Base-by-base conservation (phyloP, 1,139 yeast species). In the Yamadazyma sp. region DNA sequence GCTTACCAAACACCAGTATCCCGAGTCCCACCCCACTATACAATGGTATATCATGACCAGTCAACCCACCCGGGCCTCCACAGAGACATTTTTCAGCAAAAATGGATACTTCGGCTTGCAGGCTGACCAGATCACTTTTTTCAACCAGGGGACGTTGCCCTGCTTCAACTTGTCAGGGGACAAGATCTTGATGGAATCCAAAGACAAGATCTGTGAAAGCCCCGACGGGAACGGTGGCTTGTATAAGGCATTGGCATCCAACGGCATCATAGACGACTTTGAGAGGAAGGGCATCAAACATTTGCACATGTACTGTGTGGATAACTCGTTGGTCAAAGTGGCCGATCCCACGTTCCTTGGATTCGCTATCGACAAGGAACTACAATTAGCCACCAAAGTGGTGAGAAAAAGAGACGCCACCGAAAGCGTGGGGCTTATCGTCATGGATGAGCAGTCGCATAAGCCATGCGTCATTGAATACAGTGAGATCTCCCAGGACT, bases 211-310 rank as follows among this genome's bases (percentile, higher is more conserved):
- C 34, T 83, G 91, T 27, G 87, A 87, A 53, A 87, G 97, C 10
- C 98, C 99, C 2, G 98, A 94, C 61, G 99, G 99, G 2, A 94
- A 94, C 59, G 99, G 99, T 42, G 99, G 99, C 1, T 71, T 94
- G 42, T 94, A 94, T 68, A 83, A 81, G 56, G 98, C 97, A 2
- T 73, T 94, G 32, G 66, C 69, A 50, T 75, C 76, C 30, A 78
- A 83, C 48, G 78, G 80, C 1, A 71, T 91, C 17, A 58, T 92
- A 36, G 76, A 77, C 8, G 96, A 91, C 58, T 78, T 92, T 58
- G 56, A 66, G 20, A 47, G 54, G n/a, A 81, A 81, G 42, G 89
- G 88, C 7, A 80, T 92, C 48, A 80, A 87, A 62, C 98, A 92
- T 59, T 74, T 94, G 46, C 98, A 94, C 66, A 87, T 91, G 85